Percentiles rank a stretch among this genome's conserved stretches.
These are phyloP conservation scores for Fusarium nanum DNA, from an alignment of 2,329 filamentous ascomycete species.

Conservation along the genomic window DNA sequence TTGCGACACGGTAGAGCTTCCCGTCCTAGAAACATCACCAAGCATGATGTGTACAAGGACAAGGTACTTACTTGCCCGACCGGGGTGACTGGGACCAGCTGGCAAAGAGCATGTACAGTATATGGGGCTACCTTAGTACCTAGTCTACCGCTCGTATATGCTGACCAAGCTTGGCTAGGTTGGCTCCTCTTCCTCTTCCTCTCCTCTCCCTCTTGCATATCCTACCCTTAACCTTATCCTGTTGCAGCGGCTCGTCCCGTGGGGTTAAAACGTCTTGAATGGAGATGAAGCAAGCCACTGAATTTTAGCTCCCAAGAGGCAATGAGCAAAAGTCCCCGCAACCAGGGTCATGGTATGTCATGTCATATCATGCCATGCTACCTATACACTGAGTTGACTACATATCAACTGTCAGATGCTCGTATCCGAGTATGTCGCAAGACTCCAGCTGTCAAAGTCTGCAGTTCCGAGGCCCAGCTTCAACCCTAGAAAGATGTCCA, in stretches of 20 bases:
- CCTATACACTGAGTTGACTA: background rate
- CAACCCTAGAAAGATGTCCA: background rate
- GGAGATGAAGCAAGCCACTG: background rate
- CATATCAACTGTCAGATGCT: background rate
- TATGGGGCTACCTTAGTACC: background rate
- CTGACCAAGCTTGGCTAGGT: background rate
- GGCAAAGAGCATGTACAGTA: background rate
- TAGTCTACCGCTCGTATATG: background rate
- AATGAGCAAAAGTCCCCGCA: background rate
- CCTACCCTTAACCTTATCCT: background rate
- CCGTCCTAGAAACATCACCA: slow-evolving; percentile 1
- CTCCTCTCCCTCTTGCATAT: background rate
- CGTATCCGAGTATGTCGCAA: background rate
- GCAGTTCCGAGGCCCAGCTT: background rate
- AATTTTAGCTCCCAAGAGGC: background rate
- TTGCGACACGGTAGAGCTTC: slow-evolving; percentile 8
- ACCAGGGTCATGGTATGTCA: background rate
- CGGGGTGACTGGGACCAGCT: background rate
- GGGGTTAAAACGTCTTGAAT: background rate
- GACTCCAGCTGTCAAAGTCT: background rate
- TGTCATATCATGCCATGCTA: background rate
- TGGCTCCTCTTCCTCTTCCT: background rate
- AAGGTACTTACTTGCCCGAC: background rate
- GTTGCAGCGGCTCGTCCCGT: slow-evolving; percentile 21
- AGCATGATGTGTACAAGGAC: background rate